These are phyloP conservation scores for Ophiostoma novo-ulmi DNA, from an alignment of 2,329 filamentous ascomycete genomes.

Conservation along the genomic window DNA sequence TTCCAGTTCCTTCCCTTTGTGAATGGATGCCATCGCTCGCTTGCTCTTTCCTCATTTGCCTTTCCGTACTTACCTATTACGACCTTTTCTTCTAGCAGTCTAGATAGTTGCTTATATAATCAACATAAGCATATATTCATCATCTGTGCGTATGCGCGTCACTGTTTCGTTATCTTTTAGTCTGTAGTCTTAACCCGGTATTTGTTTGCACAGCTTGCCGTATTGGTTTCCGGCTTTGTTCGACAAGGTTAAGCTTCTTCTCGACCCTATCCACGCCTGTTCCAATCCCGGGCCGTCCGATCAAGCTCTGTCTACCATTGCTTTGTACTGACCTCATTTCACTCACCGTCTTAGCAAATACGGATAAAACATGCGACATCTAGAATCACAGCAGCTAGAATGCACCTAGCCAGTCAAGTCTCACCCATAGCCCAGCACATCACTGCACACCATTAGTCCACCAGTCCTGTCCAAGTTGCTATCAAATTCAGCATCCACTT, in stretches of 20 bases:
- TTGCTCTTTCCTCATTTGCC: background rate
- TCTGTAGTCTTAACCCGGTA: background rate
- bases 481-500: background rate
- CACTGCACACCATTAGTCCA: background rate
- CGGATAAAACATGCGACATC: background rate
- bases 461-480: background rate
- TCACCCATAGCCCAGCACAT: background rate
- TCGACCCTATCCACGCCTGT: too few relatives aligned
- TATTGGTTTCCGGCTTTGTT: too few relatives aligned
- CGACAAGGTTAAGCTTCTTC: too few relatives aligned
- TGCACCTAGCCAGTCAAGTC: background rate
- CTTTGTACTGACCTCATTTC: too few relatives aligned
- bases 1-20: background rate
- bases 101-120: background rate
- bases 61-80: background rate
- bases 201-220: too few relatives aligned
- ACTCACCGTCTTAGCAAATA: too few relatives aligned
- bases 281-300: too few relatives aligned
- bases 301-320: too few relatives aligned
- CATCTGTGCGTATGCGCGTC: background rate
- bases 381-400: background rate
- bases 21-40: background rate
- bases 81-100: background rate
- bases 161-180: background rate
- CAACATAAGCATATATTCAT: background rate